phyloP scores from a whole-genome alignment of 768 basidiomycete genomes.

The Phanerochaete carnosa region DNA sequence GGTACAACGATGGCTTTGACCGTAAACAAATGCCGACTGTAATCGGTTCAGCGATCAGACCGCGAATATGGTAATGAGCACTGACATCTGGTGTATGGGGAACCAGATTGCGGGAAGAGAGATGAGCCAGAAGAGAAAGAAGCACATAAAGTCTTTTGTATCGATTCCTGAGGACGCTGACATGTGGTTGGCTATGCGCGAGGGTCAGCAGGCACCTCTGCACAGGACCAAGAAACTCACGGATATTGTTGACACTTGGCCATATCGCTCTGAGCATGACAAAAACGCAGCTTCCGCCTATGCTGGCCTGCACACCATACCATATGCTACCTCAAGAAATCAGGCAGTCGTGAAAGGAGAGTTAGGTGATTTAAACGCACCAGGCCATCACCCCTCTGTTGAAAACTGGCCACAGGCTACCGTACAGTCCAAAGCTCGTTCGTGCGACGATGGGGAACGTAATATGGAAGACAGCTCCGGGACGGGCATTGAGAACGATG shows the following conservation, averaged over 20 bases:
- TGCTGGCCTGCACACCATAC: conserved; percentile 79
- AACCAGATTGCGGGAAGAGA: conserved; percentile 81
- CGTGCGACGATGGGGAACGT: conserved; percentile 75
- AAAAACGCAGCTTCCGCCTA: conserved; percentile 76
- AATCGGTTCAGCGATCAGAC: conserved; percentile 7
- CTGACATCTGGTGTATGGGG: conserved; percentile 77
- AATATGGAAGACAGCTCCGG: conserved; percentile 73
- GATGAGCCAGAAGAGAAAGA: conserved; percentile 86
- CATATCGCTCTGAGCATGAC: conserved; percentile 76
- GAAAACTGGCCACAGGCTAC: conserved; percentile 76
- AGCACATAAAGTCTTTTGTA: conserved; percentile 73
- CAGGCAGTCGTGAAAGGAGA: background rate
- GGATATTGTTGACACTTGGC: conserved; percentile 66
- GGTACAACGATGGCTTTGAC: conserved; percentile 74
- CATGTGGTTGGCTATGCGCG: conserved; percentile 59
- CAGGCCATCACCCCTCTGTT: conserved; percentile 73
- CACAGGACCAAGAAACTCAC: conserved; percentile 34
- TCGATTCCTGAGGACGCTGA: conserved; percentile 73
- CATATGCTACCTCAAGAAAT: conserved; percentile 45
- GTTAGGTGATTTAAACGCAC: conserved; percentile 35
- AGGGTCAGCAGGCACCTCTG: background rate
- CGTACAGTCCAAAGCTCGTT: conserved; percentile 77
- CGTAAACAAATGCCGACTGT: conserved; percentile 74
- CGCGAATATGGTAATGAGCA: conserved; percentile 6
- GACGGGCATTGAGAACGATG: conserved; percentile 73